These are phyloP conservation scores for Leucoagaricus sp. DNA, from an alignment of 1,284 basidiomycete genomes.

Conservation along the genomic window DNA sequence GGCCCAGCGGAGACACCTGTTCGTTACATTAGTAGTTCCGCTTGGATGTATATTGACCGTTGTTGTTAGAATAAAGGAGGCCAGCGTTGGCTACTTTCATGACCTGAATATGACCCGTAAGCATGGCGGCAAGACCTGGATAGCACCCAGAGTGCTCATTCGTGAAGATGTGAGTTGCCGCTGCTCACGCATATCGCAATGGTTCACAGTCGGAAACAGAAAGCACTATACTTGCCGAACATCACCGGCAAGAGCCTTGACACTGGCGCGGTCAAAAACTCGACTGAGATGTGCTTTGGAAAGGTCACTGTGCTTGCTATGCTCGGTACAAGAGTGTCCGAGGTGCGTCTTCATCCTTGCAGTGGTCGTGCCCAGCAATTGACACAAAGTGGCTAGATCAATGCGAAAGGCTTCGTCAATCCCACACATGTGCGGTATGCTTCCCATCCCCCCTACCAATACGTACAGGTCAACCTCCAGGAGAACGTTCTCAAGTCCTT, in stretches of 20 bases:
- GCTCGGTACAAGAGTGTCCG: constrained; percentile 83
- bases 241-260: constrained; percentile 75
- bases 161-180: constrained; percentile 75
- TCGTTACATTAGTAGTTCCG: constrained; percentile 29
- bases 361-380: neutral
- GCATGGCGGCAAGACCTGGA: constrained; percentile 95
- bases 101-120: constrained; percentile 80
- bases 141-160: constrained; percentile 88
- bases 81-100: constrained; percentile 87
- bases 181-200: neutral
- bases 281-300: constrained; percentile 75
- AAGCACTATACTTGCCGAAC: constrained; percentile 90
- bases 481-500: constrained; percentile 90
- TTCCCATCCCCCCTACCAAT: constrained; percentile 73
- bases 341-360: constrained; percentile 53
- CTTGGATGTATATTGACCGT: constrained; percentile 3
- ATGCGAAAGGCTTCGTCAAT: constrained; percentile 74
- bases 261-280: constrained; percentile 63
- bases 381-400: constrained; percentile 54
- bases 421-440: constrained; percentile 64
- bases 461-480: constrained; percentile 83
- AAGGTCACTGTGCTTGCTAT: constrained; percentile 82
- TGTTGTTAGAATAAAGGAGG: constrained; percentile 75
- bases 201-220: constrained; percentile 43
- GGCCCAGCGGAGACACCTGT: constrained; percentile 80